Percentiles rank a stretch among this genome's conserved stretches.
Evolutionary conservation across 2,329 filamentous ascomycete genomes (phyloP).

Genomic region (Exophiala bonariae): DNA sequence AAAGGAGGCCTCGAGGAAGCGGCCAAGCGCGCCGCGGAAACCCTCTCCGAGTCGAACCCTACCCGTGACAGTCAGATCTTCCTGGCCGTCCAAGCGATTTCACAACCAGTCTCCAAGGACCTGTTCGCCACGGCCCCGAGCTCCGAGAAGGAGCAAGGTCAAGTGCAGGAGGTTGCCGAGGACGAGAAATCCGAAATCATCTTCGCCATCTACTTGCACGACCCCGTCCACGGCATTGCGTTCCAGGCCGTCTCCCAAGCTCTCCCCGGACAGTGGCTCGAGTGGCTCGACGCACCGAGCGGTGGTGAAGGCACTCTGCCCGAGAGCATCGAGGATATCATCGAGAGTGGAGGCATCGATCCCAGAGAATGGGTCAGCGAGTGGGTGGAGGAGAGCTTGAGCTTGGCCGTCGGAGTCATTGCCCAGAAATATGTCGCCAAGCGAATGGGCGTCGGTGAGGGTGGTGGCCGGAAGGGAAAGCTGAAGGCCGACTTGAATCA

Average conservation of each 20-base stretch:
- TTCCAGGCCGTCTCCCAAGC: constrained; percentile 81
- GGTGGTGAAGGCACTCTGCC: constrained; percentile 58
- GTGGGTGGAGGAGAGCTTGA: constrained; percentile 89
- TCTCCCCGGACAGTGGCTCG: constrained; percentile 80
- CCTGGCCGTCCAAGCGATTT: constrained; percentile 87
- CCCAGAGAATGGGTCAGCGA: constrained; percentile 96
- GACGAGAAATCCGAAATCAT: constrained; percentile 60
- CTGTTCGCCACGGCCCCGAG: constrained; percentile 65
- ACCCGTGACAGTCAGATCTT: constrained; percentile 93
- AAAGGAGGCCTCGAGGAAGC: constrained; percentile 79
- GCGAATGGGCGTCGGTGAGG: constrained; percentile 93
- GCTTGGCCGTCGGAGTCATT: constrained; percentile 76
- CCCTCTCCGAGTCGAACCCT: constrained; percentile 80
- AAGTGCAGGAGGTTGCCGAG: constrained; percentile 30
- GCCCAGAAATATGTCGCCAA: constrained; percentile 94
- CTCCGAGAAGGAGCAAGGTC: constrained; percentile 32
- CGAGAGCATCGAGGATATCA: constrained; percentile 82
- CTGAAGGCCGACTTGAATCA: constrained; percentile 53
- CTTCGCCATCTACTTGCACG: constrained; percentile 76
- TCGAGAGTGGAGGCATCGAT: constrained; percentile 73
- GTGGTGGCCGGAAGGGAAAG: constrained; percentile 60
- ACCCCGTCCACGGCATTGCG: constrained; percentile 87
- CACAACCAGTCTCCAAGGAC: constrained; percentile 59
- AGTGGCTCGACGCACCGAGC: constrained; percentile 80
- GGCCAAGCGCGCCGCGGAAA: constrained; percentile 74